A percentile compares a stretch with the other conserved stretches of the same genome.
Conservation (phyloP, 202 grass and related monocot genomes). For the Bolboschoenoplectus hybrid region DNA sequence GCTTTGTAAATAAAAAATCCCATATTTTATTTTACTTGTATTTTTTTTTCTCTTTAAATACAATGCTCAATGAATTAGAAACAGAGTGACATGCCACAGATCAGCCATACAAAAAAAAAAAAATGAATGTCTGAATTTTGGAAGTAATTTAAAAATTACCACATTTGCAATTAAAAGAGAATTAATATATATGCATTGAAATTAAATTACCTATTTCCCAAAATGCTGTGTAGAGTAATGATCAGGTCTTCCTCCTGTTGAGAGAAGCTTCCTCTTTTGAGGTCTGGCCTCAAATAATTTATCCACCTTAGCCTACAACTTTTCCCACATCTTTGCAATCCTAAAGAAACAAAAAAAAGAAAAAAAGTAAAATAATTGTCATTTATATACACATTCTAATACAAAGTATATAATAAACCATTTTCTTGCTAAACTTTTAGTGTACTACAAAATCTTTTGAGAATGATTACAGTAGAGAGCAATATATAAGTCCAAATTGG, state of each 20-base stretch:
- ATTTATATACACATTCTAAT: background rate
- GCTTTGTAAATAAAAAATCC: no score
- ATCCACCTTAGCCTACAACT: slow-evolving; percentile 93
- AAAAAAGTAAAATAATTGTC: background rate
- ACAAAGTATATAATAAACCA: background rate
- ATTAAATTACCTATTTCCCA: slow-evolving; percentile 68
- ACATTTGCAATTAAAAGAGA: background rate
- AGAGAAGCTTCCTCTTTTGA: slow-evolving; percentile 92
- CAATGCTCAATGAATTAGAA: background rate
- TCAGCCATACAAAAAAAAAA: background rate
- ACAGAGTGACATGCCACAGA: background rate
- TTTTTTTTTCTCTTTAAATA: no score
- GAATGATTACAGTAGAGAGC: slow-evolving; percentile 12
- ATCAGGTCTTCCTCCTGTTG: slow-evolving; percentile 84
- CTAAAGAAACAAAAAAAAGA: slow-evolving; percentile 35
- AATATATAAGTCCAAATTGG: slow-evolving; percentile 9
- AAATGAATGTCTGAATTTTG: background rate
- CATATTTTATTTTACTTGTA: no score
- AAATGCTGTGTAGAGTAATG: slow-evolving; percentile 64
- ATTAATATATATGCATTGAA: background rate
- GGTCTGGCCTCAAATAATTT: slow-evolving; percentile 84
- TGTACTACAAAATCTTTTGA: background rate
- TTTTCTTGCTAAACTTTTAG: background rate
- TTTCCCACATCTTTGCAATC: slow-evolving; percentile 83
- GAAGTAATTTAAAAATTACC: background rate